Base-by-base conservation (phyloP, 257 asterid species). In the Solanum piurae region DNA sequence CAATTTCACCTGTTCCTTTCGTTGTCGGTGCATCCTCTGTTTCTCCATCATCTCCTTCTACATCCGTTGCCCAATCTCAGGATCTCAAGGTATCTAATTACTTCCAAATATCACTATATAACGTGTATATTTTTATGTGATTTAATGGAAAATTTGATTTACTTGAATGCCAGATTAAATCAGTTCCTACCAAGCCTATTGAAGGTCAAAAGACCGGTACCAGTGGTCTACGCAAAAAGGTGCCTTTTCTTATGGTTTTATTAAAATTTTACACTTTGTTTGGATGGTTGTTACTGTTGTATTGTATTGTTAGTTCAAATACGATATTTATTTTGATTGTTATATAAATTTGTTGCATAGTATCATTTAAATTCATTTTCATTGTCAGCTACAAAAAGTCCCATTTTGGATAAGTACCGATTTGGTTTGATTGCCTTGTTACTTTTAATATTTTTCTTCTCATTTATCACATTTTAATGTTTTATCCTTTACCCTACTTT, bases 141-240 rank as follows among this genome's bases (percentile, higher is more conserved):
- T 12, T n/a, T 69, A 36, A 18, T 52, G 31, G 73, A 83, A 80
- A 36, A 58, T 27, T 7, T 85, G 75, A 64, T 12, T n/a, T 69
- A 64, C 14, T 52, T 34, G 52, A 85, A 83, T 80, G 12, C 5
- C 88, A 95, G 99, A 92, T 97, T 89, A 93, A 91, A 83, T 93
- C 88, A 58, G 91, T 95, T 62, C 95, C 96, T 34, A 94, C 99
- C 14, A 90, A 92, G 91, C 98, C 98, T 71, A 90, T 97, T 82
- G 98, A 97, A 90, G 98, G 98, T 33, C 98, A 95, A 89, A 97
- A 97, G 91, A 97, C 99, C 72, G 99, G 99, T 42, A 95, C 99
- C 8, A 97, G 99, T 89, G 99, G 99, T 42, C 98, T 97, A 73
- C 93, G 99, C 44, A 97, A 97, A 91, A 97, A 95, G 96, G 99